phyloP scores from a whole-genome alignment of 208 protist genomes.

The Trypanosoma rangeli region DNA sequence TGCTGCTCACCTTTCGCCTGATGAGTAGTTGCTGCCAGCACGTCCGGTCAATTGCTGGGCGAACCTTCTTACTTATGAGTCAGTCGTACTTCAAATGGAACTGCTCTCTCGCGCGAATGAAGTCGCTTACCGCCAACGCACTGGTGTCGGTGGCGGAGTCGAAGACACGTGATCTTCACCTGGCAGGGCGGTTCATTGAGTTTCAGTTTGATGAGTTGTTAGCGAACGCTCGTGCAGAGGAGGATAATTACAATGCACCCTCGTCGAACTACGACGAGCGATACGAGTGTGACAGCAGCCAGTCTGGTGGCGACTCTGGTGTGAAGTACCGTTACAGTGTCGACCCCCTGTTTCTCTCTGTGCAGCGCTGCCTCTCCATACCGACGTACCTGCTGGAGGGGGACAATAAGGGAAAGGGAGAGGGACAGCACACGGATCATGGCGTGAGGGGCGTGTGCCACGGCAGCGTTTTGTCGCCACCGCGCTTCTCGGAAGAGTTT shows the following conservation, averaged over 20 bases:
- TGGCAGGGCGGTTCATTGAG: constrained; percentile 81
- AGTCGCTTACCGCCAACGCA: constrained; percentile 73
- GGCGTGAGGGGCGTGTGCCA: constrained; percentile 3
- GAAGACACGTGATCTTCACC: constrained; percentile 68
- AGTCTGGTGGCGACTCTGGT: constrained; percentile 51
- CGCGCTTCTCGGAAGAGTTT: constrained; percentile 74
- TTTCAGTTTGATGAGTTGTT: constrained; percentile 80
- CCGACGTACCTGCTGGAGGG: constrained; percentile 62
- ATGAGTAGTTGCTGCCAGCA: constrained; percentile 87
- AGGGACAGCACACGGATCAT: neutral
- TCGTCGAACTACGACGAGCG: constrained; percentile 41
- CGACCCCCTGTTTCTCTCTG: constrained; percentile 50
- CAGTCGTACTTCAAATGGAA: constrained; percentile 76
- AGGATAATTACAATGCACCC: constrained; percentile 45
- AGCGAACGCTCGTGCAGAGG: constrained; percentile 55
- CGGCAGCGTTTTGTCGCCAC: neutral
- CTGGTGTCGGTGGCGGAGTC: constrained; percentile 85
- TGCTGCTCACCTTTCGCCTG: constrained; percentile 78
- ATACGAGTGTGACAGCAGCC: constrained; percentile 65
- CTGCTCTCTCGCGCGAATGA: constrained; percentile 74
- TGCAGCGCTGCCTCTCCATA: constrained; percentile 57
- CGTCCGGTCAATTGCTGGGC: constrained; percentile 61
- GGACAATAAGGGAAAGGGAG: neutral
- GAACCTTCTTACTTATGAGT: constrained; percentile 76
- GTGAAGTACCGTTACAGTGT: constrained; percentile 54